These are phyloP conservation scores for Ganoderma leucocontextum DNA, from an alignment of 1,284 basidiomycete species.

Conservation along the genomic window DNA sequence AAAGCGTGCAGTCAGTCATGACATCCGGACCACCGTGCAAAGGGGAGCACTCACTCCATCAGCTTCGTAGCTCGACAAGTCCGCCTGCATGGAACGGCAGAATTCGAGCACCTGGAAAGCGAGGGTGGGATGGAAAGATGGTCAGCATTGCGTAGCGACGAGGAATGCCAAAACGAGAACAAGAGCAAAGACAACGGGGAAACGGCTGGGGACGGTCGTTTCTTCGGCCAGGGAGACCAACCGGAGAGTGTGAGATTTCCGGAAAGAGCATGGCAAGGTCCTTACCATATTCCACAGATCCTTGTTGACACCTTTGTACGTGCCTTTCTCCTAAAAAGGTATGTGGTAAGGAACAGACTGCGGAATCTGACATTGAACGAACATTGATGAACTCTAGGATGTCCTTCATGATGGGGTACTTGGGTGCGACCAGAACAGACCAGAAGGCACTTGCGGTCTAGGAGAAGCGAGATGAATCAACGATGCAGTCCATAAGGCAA, in stretches of 20 bases:
- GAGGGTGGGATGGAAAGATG: background rate
- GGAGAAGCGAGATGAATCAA: background rate
- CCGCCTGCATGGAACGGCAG: constrained; percentile 66
- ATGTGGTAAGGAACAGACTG: constrained; percentile 8
- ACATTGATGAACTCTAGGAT: constrained; percentile 72
- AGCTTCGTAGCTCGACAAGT: constrained; percentile 69
- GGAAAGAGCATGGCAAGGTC: constrained; percentile 15
- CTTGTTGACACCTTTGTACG: constrained; percentile 79
- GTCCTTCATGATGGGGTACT: constrained; percentile 69
- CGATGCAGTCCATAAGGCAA: background rate
- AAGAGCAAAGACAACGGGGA: background rate
- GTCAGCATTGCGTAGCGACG: background rate
- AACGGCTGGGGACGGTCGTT: too few relatives aligned
- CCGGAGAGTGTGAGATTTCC: background rate
- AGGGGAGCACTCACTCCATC: constrained; percentile 64
- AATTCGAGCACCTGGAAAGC: constrained; percentile 55
- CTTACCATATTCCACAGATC: constrained; percentile 87
- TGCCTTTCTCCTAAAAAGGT: constrained; percentile 58
- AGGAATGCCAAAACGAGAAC: constrained; percentile 10
- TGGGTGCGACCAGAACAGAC: constrained; percentile 71
- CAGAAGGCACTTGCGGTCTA: constrained; percentile 78
- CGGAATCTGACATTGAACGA: constrained; percentile 36
- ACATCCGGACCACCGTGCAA: background rate
- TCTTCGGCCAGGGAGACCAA: background rate
- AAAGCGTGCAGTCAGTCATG: constrained; percentile 10